Evolutionary conservation across 2,329 filamentous ascomycete species (phyloP).

Genomic region (Xylaria sp.): DNA sequence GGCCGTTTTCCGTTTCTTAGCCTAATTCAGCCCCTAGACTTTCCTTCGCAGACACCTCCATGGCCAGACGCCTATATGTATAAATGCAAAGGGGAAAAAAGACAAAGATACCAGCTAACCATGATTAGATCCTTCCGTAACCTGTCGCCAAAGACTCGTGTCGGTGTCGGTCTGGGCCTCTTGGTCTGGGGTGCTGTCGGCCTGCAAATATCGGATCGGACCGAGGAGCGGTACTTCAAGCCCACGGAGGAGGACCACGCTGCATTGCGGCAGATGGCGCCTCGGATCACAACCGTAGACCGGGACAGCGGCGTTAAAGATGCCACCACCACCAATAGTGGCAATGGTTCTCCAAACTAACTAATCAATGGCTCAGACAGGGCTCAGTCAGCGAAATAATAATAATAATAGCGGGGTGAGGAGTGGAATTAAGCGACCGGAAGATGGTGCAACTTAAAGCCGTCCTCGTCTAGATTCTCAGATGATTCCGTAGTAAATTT

Average conservation of each 20-base stretch:
- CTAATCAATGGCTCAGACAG: background rate
- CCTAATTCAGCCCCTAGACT: background rate
- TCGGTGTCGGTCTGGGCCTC: conserved; percentile 74
- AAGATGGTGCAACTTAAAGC: background rate
- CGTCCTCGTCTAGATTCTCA: too few relatives aligned
- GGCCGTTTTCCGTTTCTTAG: conserved; percentile 4
- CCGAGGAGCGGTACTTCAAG: conserved; percentile 74
- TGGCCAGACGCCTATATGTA: background rate
- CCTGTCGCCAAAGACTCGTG: conserved; percentile 71
- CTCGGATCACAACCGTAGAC: conserved; percentile 67
- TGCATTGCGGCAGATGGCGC: conserved; percentile 64
- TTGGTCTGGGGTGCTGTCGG: conserved; percentile 78
- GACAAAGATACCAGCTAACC: background rate
- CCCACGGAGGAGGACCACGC: conserved; percentile 76
- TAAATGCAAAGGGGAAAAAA: background rate
- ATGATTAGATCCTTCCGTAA: conserved; percentile 68
- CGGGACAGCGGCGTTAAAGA: conserved; percentile 32
- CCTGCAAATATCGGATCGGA: conserved; percentile 73
- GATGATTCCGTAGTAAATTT: too few relatives aligned
- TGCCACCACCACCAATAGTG: background rate
- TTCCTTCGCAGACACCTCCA: background rate
- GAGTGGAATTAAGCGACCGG: background rate
- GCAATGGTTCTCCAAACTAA: conserved; percentile 4
- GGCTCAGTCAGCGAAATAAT: background rate
- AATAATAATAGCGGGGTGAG: too few relatives aligned